Evolutionary conservation across 2,329 filamentous ascomycete species (phyloP).

Genomic region (Trichoderma oligosporum): DNA sequence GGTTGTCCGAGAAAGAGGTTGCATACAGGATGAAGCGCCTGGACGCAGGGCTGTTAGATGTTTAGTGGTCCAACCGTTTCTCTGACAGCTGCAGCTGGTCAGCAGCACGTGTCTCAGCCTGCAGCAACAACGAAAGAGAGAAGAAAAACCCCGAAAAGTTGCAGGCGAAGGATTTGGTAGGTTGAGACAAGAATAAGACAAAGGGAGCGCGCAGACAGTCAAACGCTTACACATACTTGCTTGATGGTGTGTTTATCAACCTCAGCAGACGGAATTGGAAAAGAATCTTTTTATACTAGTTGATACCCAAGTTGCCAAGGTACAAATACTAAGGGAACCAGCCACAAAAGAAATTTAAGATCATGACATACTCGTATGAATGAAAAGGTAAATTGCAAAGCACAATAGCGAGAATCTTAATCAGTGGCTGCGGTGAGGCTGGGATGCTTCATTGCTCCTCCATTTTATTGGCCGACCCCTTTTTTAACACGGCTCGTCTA

Average conservation of each 20-base stretch:
- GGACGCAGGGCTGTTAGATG: constrained; percentile 6
- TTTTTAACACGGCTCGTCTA: constrained; percentile 5
- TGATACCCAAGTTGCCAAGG: too few species aligned
- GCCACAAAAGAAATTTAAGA: neutral
- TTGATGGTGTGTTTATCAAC: neutral
- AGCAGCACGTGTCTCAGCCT: constrained; percentile 14
- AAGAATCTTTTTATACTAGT: too few species aligned
- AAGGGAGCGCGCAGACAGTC: neutral
- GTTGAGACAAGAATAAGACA: neutral
- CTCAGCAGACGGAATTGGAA: neutral
- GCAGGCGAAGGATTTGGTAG: neutral
- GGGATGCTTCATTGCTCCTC: neutral
- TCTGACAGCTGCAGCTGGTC: constrained; percentile 4
- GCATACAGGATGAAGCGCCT: constrained; percentile 3
- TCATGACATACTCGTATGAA: too few species aligned
- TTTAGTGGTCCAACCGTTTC: neutral
- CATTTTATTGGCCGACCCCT: constrained; percentile 13
- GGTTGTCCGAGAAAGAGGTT: too few species aligned
- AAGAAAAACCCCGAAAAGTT: neutral
- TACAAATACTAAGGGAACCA: too few species aligned
- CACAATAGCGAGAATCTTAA: neutral
- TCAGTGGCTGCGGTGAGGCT: constrained; percentile 11
- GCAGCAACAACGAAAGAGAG: too few species aligned
- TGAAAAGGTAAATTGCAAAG: neutral
- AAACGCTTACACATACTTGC: neutral